A percentile compares a stretch with the other conserved stretches of the same genome.
Conservation (phyloP, 345 rosid species). For the Orychophragmus violaceus region DNA sequence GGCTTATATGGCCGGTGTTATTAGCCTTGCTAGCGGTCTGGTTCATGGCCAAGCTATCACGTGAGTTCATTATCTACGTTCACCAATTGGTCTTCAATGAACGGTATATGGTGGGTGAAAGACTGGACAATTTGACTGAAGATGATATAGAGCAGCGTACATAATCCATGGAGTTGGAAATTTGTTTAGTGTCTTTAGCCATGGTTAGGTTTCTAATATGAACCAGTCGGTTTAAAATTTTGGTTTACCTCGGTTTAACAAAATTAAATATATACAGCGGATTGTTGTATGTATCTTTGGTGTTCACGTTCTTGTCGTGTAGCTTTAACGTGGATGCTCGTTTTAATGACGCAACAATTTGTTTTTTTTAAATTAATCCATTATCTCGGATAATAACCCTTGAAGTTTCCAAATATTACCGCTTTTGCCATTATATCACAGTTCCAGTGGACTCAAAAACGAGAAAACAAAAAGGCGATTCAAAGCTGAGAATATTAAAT, state of each 20-base stretch:
- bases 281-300: not conserved
- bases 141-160: not conserved
- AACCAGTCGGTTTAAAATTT: not conserved
- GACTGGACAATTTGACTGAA: constrained; percentile 4
- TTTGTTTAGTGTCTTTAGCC: not conserved
- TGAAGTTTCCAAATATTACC: constrained; percentile 6
- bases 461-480: not conserved
- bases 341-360: not conserved
- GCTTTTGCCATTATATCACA: constrained; percentile 6
- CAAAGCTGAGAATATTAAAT: constrained; percentile 16
- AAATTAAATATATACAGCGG: not conserved
- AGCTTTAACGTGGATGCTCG: constrained; percentile 13
- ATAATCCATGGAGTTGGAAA: not conserved
- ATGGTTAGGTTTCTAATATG: not conserved
- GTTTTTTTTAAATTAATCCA: not conserved
- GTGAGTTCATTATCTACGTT: constrained; percentile 7
- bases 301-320: constrained; percentile 11
- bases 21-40: not conserved
- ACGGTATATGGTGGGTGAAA: constrained; percentile 22
- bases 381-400: not conserved
- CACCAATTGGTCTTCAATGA: constrained; percentile 19
- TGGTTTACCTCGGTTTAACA: not conserved
- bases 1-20: constrained; percentile 15
- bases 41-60: not conserved
- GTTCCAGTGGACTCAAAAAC: constrained; percentile 24